Percentiles rank a stretch among this genome's conserved stretches.
Evolutionary conservation across 495 filamentous ascomycete species (phyloP).

Genomic region (Lophiostoma macrostomum): DNA sequence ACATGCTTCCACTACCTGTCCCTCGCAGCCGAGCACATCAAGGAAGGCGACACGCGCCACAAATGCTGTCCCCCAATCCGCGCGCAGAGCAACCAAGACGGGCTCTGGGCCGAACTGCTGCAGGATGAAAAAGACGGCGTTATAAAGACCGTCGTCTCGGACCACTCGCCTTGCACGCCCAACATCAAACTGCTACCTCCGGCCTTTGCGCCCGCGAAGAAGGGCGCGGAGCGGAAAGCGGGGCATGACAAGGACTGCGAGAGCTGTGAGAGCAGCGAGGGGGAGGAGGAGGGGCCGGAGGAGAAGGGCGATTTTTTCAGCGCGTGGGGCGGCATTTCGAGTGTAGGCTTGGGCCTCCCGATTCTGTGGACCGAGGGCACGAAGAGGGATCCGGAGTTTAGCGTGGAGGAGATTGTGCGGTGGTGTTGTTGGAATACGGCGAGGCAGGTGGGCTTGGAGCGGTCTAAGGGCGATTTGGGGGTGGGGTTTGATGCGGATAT

Average conservation of each 20-base stretch:
- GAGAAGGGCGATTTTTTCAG: constrained; percentile 82
- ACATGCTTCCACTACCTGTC: constrained; percentile 98
- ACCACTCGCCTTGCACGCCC: constrained; percentile 95
- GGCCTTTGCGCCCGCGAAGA: constrained; percentile 44
- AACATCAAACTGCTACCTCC: constrained; percentile 84
- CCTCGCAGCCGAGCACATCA: constrained; percentile 81
- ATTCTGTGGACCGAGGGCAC: constrained; percentile 82
- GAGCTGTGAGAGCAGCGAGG: constrained; percentile 30
- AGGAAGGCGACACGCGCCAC: constrained; percentile 87
- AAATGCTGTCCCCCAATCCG: constrained; percentile 98
- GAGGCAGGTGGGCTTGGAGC: constrained; percentile 81
- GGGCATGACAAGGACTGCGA: constrained; percentile 12
- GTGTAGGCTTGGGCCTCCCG: constrained; percentile 84
- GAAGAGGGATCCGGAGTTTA: constrained; percentile 50
- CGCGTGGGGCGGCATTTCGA: constrained; percentile 94
- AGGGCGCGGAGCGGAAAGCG: constrained; percentile 4
- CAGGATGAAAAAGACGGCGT: constrained; percentile 63
- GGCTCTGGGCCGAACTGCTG: constrained; percentile 77
- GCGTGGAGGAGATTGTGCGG: constrained; percentile 70
- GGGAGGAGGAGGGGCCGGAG: constrained; percentile 38
- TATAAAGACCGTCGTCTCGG: constrained; percentile 91
- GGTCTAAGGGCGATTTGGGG: constrained; percentile 75
- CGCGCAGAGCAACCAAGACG: constrained; percentile 75
- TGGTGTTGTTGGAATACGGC: constrained; percentile 88
- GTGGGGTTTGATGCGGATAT: constrained; percentile 90